phyloP scores from a whole-genome alignment of 2,329 filamentous ascomycete genomes.

The Blastomyces percursus region DNA sequence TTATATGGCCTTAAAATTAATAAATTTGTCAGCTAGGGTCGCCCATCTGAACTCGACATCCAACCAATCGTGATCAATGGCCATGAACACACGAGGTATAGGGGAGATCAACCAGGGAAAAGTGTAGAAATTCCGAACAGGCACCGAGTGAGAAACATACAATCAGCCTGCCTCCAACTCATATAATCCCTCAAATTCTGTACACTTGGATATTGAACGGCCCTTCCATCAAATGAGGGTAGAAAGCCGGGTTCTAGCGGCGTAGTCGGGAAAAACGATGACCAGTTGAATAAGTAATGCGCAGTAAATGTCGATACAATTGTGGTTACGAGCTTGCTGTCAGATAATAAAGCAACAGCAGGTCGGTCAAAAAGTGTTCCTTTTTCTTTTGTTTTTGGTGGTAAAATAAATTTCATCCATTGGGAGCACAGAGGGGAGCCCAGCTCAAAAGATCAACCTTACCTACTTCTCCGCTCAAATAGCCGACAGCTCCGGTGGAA shows the following conservation, averaged over 20 bases:
- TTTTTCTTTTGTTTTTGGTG: not conserved
- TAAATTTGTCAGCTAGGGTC: not conserved
- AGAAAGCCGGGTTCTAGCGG: slow-evolving; percentile 57
- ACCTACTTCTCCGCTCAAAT: slow-evolving; percentile 78
- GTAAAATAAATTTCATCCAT: not conserved
- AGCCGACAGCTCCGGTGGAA: slow-evolving; percentile 72
- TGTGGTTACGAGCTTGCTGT: slow-evolving; percentile 79
- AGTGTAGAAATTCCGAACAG: not conserved
- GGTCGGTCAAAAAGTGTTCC: not conserved
- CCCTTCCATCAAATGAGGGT: slow-evolving; percentile 85
- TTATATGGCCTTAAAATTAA: slow-evolving; percentile 64
- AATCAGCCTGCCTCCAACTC: slow-evolving; percentile 94
- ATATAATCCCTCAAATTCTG: slow-evolving; percentile 85
- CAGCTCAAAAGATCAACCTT: slow-evolving; percentile 11
- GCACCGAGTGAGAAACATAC: slow-evolving; percentile 41
- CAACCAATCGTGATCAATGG: not conserved
- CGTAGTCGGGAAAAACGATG: slow-evolving; percentile 59
- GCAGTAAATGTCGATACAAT: slow-evolving; percentile 89
- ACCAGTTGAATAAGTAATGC: slow-evolving; percentile 77
- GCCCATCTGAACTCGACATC: not conserved
- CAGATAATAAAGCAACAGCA: not conserved
- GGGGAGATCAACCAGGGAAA: not conserved
- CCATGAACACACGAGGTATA: not conserved
- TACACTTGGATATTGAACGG: slow-evolving; percentile 76
- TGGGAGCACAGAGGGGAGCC: not conserved